Evolutionary conservation across 805 yeast genomes (phyloP), one percentile per base, ranked within the genome.

Genomic region (Pichia scutulata): DNA sequence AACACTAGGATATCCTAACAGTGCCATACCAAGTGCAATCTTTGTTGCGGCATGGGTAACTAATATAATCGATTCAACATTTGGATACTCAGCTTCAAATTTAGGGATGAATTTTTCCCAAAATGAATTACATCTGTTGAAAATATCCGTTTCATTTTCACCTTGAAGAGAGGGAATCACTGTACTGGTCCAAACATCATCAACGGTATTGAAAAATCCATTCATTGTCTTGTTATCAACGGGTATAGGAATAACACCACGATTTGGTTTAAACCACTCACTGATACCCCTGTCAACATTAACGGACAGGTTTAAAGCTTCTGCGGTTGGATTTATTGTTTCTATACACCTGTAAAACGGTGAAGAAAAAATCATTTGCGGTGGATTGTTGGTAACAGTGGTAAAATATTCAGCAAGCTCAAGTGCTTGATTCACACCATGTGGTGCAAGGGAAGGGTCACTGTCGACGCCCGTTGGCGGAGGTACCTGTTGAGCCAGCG

Each of bases 11-110:
- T 75, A 76, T 0, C 81, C 81, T 59, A 85, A 61, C 16, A 92
- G 70, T 0, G 86, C 76, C 80, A 88, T 79, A 4, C 97, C 97
- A 18, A 92, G 69, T 0, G 95, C 90, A 53, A 89, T 88, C 64
- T 89, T 88, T 6, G 95, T 77, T 3, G 98, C 97, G 1, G 98
- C 99, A 68, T 93, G 98, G 4, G 96, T 82, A 25, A 88, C 82
- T n/a, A 92, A 69, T 22, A 93, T 59, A 8, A 93, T 70, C 0
- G 81, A 72, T 37, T 81, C 79, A 30, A 80, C 70, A 2, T 80
- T 69, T 0, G 96, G 95, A 58, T 69, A 76, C 52, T 74, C 69
- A 8, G 60, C 52, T 55, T 83, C 84, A 48, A 87, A 72, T 46
- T 69, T 71, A 2, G 82, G 78, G 2, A 88, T 65, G 57, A 92